phyloP scores from a whole-genome alignment of 768 basidiomycete genomes.

The Tylopilus plumbeoviolaceoides region DNA sequence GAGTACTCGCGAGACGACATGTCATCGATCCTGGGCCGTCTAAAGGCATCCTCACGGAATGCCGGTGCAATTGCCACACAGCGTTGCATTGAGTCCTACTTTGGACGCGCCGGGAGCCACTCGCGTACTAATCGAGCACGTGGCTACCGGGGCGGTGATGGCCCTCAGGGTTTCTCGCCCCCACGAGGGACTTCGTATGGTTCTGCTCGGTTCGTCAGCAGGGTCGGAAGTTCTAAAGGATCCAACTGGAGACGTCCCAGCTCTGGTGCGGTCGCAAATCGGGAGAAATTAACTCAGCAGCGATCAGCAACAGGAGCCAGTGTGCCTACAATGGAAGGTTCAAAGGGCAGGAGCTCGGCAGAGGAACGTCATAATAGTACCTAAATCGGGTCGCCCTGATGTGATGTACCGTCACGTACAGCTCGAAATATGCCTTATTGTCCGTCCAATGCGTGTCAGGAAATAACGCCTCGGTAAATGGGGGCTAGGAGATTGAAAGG shows the following conservation, averaged over 20 bases:
- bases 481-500: slow-evolving; percentile 24
- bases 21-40: slow-evolving; percentile 45
- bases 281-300: slow-evolving; percentile 17
- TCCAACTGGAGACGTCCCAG: slow-evolving; percentile 18
- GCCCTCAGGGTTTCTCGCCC: slow-evolving; percentile 13
- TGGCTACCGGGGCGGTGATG: slow-evolving; percentile 17
- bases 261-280: slow-evolving; percentile 9
- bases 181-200: slow-evolving; percentile 12
- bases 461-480: slow-evolving; percentile 20
- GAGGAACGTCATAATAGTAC: slow-evolving; percentile 21
- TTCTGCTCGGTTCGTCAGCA: slow-evolving; percentile 13
- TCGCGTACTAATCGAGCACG: slow-evolving; percentile 16
- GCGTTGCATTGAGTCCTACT: slow-evolving; percentile 5
- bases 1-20: slow-evolving; percentile 52
- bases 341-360: slow-evolving; percentile 22
- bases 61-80: slow-evolving; percentile 8
- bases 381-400: slow-evolving; percentile 15
- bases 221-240: slow-evolving; percentile 12
- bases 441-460: slow-evolving; percentile 17
- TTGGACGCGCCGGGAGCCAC: slow-evolving; percentile 6
- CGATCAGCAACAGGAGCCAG: slow-evolving; percentile 9
- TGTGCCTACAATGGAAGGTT: slow-evolving; percentile 21
- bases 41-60: slow-evolving; percentile 33
- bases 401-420: slow-evolving; percentile 20
- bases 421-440: slow-evolving; percentile 17